phyloP scores from a whole-genome alignment of 164 flowering plant genomes.

The Aristolochia californica region DNA sequence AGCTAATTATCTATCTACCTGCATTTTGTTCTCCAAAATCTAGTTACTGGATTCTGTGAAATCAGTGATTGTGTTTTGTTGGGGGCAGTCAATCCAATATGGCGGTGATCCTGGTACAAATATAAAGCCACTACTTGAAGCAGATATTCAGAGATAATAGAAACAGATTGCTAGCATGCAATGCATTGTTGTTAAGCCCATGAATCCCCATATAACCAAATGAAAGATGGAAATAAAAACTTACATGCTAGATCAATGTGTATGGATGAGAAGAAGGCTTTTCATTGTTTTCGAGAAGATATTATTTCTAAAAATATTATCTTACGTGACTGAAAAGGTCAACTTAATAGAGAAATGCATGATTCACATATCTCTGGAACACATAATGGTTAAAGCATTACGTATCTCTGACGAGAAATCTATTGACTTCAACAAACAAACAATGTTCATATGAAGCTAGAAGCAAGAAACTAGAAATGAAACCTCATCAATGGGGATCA shows the following conservation, averaged over 20 bases:
- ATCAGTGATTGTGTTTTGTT: conserved; percentile 31
- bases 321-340: too few relatives aligned
- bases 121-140: not conserved
- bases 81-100: conserved; percentile 35
- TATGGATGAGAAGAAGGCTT: too few relatives aligned
- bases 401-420: too few relatives aligned
- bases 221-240: not conserved
- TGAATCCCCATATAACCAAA: not conserved
- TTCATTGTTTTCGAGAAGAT: too few relatives aligned
- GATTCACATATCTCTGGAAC: too few relatives aligned
- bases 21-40: conserved; percentile 71
- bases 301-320: too few relatives aligned
- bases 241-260: too few relatives aligned
- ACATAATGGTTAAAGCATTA: too few relatives aligned
- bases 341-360: too few relatives aligned
- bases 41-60: conserved; percentile 62
- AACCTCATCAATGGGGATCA: conserved; percentile 88
- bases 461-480: not conserved
- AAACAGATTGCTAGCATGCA: not conserved
- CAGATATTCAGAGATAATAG: not conserved
- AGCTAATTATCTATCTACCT: conserved; percentile 26
- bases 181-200: not conserved
- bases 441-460: not conserved
- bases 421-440: too few relatives aligned
- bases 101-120: conserved; percentile 47